phyloP scores from a whole-genome alignment of 2,329 filamentous ascomycete species.

The Alternaria sp. region DNA sequence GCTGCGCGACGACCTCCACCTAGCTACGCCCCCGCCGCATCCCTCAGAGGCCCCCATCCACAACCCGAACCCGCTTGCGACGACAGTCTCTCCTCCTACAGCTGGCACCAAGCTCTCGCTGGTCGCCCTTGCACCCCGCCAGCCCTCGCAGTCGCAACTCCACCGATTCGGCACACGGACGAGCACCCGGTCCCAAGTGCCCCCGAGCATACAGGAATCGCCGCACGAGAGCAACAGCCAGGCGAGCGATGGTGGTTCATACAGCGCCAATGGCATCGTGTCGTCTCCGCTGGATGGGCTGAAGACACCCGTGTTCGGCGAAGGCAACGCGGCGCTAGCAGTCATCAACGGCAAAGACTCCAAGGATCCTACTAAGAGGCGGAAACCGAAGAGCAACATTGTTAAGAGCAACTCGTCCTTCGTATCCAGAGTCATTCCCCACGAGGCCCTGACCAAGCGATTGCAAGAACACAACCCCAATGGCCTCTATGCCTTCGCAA shows the following conservation, averaged over 20 bases:
- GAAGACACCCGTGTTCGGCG: slow-evolving; percentile 75
- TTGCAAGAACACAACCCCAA: slow-evolving; percentile 78
- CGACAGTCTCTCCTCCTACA: slow-evolving; percentile 81
- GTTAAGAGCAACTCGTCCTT: slow-evolving; percentile 99
- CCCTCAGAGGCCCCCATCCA: slow-evolving; percentile 87
- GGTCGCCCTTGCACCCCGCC: slow-evolving; percentile 68
- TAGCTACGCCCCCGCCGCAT: slow-evolving; percentile 93
- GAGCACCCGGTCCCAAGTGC: slow-evolving; percentile 51
- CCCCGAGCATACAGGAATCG: slow-evolving; percentile 56
- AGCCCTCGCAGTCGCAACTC: slow-evolving; percentile 51
- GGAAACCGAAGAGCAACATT: slow-evolving; percentile 98
- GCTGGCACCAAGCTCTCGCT: slow-evolving; percentile 85
- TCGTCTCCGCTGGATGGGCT: slow-evolving; percentile 39
- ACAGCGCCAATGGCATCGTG: slow-evolving; percentile 45
- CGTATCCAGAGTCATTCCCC: slow-evolving; percentile 92
- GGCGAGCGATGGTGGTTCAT: slow-evolving; percentile 54
- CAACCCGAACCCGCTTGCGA: slow-evolving; percentile 91
- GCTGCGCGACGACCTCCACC: slow-evolving; percentile 86
- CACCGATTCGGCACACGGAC: slow-evolving; percentile 50
- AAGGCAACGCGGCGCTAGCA: slow-evolving; percentile 78
- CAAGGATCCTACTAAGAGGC: slow-evolving; percentile 70
- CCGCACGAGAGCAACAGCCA: slow-evolving; percentile 53
- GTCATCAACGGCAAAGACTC: slow-evolving; percentile 69
- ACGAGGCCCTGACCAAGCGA: slow-evolving; percentile 80
- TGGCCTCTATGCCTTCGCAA: slow-evolving; percentile 89